Evolutionary conservation across 495 filamentous ascomycete species (phyloP).

Genomic region (Hypoxylon lienhwacheense): DNA sequence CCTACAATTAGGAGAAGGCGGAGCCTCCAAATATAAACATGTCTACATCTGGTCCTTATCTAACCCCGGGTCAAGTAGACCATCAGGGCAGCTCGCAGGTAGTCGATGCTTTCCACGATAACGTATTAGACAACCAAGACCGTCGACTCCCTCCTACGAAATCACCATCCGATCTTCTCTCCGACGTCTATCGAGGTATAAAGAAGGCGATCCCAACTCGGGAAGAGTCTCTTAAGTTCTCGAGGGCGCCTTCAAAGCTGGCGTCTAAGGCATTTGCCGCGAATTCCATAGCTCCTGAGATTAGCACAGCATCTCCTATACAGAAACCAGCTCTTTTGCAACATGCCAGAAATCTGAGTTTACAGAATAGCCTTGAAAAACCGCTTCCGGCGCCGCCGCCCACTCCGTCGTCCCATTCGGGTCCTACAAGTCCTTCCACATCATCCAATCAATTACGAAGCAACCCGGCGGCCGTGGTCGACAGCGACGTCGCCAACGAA

Average conservation of each 20-base stretch:
- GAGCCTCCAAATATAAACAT: conserved; percentile 27
- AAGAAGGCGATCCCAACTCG: conserved; percentile 51
- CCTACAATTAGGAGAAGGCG: conserved; percentile 10
- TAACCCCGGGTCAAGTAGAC: conserved; percentile 29
- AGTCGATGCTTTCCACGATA: conserved; percentile 38
- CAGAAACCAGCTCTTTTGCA: conserved; percentile 34
- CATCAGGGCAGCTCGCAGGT: conserved; percentile 17
- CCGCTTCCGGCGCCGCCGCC: conserved; percentile 54
- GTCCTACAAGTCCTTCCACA: conserved; percentile 40
- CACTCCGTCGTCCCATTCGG: conserved; percentile 42
- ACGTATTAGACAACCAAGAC: conserved; percentile 44
- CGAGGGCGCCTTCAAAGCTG: conserved; percentile 38
- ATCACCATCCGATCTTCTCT: conserved; percentile 48
- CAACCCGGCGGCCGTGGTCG: conserved; percentile 31
- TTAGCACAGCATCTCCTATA: conserved; percentile 36
- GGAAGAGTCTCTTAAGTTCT: conserved; percentile 40
- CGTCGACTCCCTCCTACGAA: conserved; percentile 38
- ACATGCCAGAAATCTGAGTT: conserved; percentile 54
- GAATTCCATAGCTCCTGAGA: conserved; percentile 24
- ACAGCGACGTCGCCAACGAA: conserved; percentile 32
- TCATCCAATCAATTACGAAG: neutral
- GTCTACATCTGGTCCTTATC: conserved; percentile 27
- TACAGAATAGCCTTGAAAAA: conserved; percentile 55
- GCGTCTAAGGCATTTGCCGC: conserved; percentile 35
- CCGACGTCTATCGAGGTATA: conserved; percentile 53